Evolutionary conservation across 2,329 filamentous ascomycete genomes (phyloP), one percentile per base, ranked within the genome.

Genomic region (Aspergillus novofumigatus): DNA sequence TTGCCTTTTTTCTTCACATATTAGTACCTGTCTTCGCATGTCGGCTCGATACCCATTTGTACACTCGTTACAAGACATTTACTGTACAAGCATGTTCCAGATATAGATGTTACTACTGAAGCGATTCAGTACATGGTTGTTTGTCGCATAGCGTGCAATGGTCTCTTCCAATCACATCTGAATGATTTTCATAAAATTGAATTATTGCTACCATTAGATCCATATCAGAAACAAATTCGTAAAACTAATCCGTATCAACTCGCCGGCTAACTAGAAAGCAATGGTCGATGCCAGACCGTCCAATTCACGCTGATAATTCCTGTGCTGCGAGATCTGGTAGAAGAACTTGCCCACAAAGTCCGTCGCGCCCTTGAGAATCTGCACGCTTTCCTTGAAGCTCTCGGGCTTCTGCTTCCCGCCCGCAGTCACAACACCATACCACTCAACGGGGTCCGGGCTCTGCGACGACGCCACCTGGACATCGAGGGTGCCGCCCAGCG

Each of bases 381-480:
- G 76, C 3, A 89, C 68, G 0, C 80, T 80, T 65, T 90, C 85
- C 62, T 78, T 83, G 62, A 91, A 77, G 58, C 80, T 83, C 21
- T 84, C 80, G 0, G 86, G 80, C 25, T 80, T 72, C 4, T 78
- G 73, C 11, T 78, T 72, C 45, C 79, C 73, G 17, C 75, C 77
- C 11, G 88, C 79, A 0, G 90, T 93, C 0, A 93, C 86, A 1
- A 95, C 89, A 51, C 90, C 90, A 63, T 91, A 94, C 61, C 83
- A 88, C 63, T 91, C 86, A 0, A 84, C 77, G 0, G 59, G 86
- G 82, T 20, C 80, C 75, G 1, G 70, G 70, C 5, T 81, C 75
- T 1, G 69, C 72, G 0, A 80, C 82, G 17, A 67, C 1, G 80
- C 80, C 64, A 83, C 80, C 4, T 74, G 58, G 63, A 85, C 74